Evolutionary conservation across 2,329 filamentous ascomycete genomes (phyloP).

Genomic region (Xylariaceae sp.): DNA sequence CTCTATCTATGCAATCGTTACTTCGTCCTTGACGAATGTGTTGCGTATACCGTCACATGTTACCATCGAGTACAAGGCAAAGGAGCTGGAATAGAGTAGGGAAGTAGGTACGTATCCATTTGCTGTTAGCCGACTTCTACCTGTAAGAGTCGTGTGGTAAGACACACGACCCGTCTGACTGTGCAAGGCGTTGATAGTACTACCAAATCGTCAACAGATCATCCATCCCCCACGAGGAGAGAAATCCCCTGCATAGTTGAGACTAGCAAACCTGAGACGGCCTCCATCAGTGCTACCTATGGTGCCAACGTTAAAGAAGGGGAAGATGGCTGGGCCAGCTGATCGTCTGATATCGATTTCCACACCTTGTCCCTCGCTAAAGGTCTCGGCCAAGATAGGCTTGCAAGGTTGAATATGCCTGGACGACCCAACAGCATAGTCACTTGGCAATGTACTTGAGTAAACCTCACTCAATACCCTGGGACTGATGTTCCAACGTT

Average conservation of each 20-base stretch:
- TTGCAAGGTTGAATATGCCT: slow-evolving; percentile 9
- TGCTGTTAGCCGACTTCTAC: neutral
- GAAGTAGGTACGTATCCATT: neutral
- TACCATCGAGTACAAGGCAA: neutral
- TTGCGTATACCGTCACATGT: neutral
- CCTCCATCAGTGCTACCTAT: slow-evolving; percentile 3
- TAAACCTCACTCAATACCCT: neutral
- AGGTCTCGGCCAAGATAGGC: neutral
- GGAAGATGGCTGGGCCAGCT: slow-evolving; percentile 10
- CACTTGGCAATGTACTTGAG: neutral
- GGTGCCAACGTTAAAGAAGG: slow-evolving; percentile 2
- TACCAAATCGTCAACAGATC: slow-evolving; percentile 1
- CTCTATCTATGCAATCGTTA: slow-evolving; percentile 5
- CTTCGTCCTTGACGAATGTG: neutral
- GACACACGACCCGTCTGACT: neutral
- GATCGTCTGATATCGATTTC: slow-evolving; percentile 5
- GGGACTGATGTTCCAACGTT: slow-evolving; percentile 1
- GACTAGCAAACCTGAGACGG: slow-evolving; percentile 12
- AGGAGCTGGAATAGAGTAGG: slow-evolving; percentile 1
- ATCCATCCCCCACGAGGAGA: slow-evolving; percentile 12
- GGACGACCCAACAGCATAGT: neutral
- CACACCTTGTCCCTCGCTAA: neutral
- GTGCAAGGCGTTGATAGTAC: neutral
- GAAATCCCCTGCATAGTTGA: slow-evolving; percentile 11
- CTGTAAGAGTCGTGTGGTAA: neutral